Evolutionary conservation across 192 early-diverging fungal species (phyloP), one percentile per base, ranked within the genome.

Genomic region (Phycomyces nitens): DNA sequence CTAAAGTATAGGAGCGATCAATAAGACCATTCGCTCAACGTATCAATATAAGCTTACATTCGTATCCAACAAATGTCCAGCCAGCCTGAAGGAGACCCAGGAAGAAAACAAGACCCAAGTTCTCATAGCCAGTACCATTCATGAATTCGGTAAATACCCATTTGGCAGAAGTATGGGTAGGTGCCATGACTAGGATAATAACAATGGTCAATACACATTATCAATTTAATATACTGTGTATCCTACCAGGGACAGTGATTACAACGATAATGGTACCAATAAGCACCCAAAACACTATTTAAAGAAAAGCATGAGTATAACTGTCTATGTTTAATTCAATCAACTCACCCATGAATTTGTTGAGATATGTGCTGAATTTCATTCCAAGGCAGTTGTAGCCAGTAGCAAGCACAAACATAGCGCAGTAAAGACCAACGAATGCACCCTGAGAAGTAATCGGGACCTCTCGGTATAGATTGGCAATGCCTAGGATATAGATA

Each of bases 121-220:
- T 81, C 20, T 59, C 66, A 61, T 72, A 81, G 40, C 79, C 79
- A 53, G 79, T 81, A 27, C 75, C 73, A 55, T 81, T 81, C 29
- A 68, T 65, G 43, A 75, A 81, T 12, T 56, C 44, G 2, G 79
- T 75, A 42, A 81, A 81, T 11, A 78, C 79, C 58, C 74, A 81
- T 21, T 68, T 64, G 0, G 76, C 74, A 0, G 73, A 69, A 18
- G 74, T 67, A 40, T 71, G 71, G 51, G 63, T 38, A 41, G 77
- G 68, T 5, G 76, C 69, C 54, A 78, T 77, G 52, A 68, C 79
- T 61, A 42, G n/a, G 29, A 34, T 34, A 7, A 34, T 34, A 5
- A 34, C 2, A 34, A 34, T 34, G n/a, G n/a, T n/a, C n/a, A n/a
- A n/a, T n/a, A n/a, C n/a, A n/a, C n/a, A n/a, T n/a, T n/a, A n/a